Base-by-base conservation (phyloP, 2,329 filamentous ascomycete species). In the Xylariales sp. region DNA sequence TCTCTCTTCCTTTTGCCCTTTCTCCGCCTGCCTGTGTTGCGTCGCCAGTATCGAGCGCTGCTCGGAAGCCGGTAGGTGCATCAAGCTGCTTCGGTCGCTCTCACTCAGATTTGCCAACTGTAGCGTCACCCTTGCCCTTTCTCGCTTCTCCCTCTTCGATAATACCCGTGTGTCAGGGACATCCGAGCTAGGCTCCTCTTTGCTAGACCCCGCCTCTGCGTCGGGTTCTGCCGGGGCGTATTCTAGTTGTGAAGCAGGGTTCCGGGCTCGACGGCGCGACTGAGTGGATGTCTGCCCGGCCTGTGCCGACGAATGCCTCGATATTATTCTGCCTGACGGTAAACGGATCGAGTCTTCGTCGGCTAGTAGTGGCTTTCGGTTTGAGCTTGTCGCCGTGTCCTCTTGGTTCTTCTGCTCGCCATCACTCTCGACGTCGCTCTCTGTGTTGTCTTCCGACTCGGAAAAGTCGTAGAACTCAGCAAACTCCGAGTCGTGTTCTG, bases 381-480 rank as follows among this genome's bases (percentile, higher is more conserved):
- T 60, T 43, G 54, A 54, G 55, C 30, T 63, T 50, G 50, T 39
- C 28, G 50, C 23, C 10, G 46, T 62, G 14, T 67, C 46, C 9
- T 41, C 48, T 10, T 54, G 48, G 12, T 32, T 43, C 16, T 53
- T 61, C 8, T 53, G 60, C 7, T 63, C 58, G 16, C 9, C 46
- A 14, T 65, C 67, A 7, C 41, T 36, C 1, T 69, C 65, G 30
- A 36, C 30, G 28, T 70, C 69, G 18, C 30, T 49, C 57, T 72
- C 65, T 14, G 28, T 52, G 12, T 71, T 59, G 8, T 66, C 65
- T 62, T 69, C 69, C 3, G 66, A 48, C 16, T 65, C 63, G 1
- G 64, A 72, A 28, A 75, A 75, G 50, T 75, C 67, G 57, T 75
- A 77, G 32, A 77, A 75, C n/a, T 77, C 74, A 30, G 64, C 65